These are phyloP conservation scores for Flaveria robusta DNA, from an alignment of 129 eudicot species.

Conservation along the genomic window DNA sequence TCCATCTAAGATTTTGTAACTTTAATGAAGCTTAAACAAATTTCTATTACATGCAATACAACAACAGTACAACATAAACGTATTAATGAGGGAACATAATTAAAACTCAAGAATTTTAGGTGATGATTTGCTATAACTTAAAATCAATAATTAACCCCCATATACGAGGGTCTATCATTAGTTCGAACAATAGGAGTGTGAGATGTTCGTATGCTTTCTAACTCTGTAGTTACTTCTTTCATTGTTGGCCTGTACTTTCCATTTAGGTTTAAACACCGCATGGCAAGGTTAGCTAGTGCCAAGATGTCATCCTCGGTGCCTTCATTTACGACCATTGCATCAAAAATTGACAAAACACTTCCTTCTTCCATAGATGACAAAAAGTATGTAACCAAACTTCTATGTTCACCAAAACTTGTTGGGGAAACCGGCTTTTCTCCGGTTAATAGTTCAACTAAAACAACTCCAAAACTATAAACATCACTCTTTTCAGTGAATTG, in stretches of 20 bases:
- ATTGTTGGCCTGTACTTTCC: not conserved
- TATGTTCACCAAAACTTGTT: not conserved
- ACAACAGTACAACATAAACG: not conserved
- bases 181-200: not conserved
- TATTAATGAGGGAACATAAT: not conserved
- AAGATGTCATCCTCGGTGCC: not conserved
- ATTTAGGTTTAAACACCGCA: not conserved
- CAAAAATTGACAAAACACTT: not conserved
- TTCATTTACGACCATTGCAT: not conserved
- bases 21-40: too few relatives aligned
- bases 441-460: not conserved
- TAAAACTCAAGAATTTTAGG: not conserved
- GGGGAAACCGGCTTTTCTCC: not conserved
- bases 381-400: not conserved
- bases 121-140: not conserved
- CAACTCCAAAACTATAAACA: constrained; percentile 5
- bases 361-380: not conserved
- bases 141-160: not conserved
- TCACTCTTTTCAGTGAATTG: not conserved
- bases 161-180: too few relatives aligned
- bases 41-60: too few relatives aligned
- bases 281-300: not conserved
- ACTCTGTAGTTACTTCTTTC: not conserved
- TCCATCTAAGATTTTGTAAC: too few relatives aligned
- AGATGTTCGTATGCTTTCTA: not conserved